Evolutionary conservation across 1,284 basidiomycete species (phyloP), one percentile per base, ranked within the genome.

Genomic region (Peniophora sp.): DNA sequence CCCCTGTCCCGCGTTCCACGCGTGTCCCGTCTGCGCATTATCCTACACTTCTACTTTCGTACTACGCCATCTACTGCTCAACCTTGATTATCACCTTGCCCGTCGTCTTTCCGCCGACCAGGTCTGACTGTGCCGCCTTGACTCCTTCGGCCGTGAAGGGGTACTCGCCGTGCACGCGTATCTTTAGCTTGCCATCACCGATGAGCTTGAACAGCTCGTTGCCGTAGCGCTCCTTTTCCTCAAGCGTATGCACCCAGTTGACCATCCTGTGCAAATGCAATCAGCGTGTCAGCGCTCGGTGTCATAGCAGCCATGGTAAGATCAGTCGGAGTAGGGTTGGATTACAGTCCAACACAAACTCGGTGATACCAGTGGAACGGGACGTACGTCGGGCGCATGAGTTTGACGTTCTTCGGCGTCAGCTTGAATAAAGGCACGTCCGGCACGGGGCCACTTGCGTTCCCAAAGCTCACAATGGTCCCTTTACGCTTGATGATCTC

Each of bases 391-490:
- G 89, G 89, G 22, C 90, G 81, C 44, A 84, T 66, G 32, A 93
- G 71, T 56, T 86, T 91, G 58, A 95, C 64, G 58, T 95, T 95
- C 74, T 96, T 98, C 55, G 83, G 74, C 0, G 76, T 73, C 18
- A 97, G 78, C 60, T 83, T 87, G 52, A 92, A 70, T 0, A 86
- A 78, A 1, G 85, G 67, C 61, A 96, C 84, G 0, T 89, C 83
- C 27, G 76, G 74, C 3, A 87, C 81, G 11, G 85, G 69, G 2
- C 93, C 95, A 11, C 90, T 94, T 0, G 95, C 91, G 63, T 97
- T 97, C 0, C 96, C 96, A 49, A 94, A 83, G 9, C 84, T 85
- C n/a, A 95, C 86, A 36, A 98, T 73, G 0, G 87, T 89, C 3
- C 87, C 92, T 62, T 92, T 92, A 39, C 88, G 75, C 57, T 81